Conservation (phyloP, 2,329 filamentous ascomycete genomes). For the Sarocladium brachiariae region DNA sequence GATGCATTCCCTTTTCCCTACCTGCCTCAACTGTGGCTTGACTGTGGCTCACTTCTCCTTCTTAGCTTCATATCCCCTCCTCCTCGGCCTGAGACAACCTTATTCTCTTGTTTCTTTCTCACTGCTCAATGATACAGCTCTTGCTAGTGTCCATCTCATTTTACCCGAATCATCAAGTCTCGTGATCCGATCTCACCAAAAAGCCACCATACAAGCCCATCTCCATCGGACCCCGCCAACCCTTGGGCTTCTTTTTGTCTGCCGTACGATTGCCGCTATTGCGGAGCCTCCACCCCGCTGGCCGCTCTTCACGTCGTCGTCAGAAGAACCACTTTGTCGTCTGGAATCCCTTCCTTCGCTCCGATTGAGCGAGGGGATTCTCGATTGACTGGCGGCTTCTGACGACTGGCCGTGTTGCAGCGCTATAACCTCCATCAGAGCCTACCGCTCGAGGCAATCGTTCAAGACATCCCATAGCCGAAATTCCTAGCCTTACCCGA, state of each 20-base stretch:
- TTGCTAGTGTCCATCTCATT: not conserved
- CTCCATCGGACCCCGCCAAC: not conserved
- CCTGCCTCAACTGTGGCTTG: too few relatives aligned
- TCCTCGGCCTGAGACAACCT: conserved; percentile 2
- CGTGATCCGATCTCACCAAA: not conserved
- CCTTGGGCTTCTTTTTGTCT: not conserved
- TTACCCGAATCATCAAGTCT: not conserved
- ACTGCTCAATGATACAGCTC: not conserved
- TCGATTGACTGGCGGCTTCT: conserved; percentile 32
- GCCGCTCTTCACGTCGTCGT: conserved; percentile 9
- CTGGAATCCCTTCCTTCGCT: conserved; percentile 6
- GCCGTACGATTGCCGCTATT: conserved; percentile 4
- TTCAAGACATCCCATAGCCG: not conserved
- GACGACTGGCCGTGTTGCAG: conserved; percentile 27
- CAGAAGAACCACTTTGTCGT: conserved; percentile 9
- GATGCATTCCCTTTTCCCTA: too few relatives aligned
- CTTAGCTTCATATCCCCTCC: conserved; percentile 4
- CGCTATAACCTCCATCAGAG: conserved; percentile 18
- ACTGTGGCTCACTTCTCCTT: conserved; percentile 8
- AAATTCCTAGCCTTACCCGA: not conserved
- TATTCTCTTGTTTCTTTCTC: not conserved
- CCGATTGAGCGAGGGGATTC: conserved; percentile 14
- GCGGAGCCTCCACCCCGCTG: conserved; percentile 5
- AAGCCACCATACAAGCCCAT: not conserved
- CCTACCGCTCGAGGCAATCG: conserved; percentile 16